Percentiles rank a stretch among this genome's conserved stretches.
Evolutionary conservation across 2,329 filamentous ascomycete genomes (phyloP).

Genomic region (Neocatenulostroma microsporum): DNA sequence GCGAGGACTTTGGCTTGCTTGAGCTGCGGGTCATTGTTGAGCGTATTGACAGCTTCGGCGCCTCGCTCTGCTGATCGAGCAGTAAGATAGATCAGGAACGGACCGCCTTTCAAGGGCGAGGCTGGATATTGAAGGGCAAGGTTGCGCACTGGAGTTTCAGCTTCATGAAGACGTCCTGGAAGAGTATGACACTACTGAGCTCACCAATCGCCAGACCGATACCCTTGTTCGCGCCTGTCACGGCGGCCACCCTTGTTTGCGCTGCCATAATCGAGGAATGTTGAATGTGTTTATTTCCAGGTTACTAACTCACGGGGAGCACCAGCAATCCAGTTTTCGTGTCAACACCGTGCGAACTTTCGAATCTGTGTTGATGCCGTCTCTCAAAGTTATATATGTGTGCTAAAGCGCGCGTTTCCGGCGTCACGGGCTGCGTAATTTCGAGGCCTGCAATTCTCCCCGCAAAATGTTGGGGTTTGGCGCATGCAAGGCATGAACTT

Average conservation of each 20-base stretch:
- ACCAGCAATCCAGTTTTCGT: too few relatives aligned
- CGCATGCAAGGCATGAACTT: too few relatives aligned
- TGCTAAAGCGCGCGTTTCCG: too few relatives aligned
- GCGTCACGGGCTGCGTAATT: too few relatives aligned
- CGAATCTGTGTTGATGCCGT: too few relatives aligned
- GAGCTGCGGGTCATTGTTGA: constrained; percentile 39
- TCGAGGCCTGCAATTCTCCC: too few relatives aligned
- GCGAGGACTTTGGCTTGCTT: constrained; percentile 41
- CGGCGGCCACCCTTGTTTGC: constrained; percentile 40
- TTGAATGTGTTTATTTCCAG: too few relatives aligned
- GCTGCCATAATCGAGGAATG: constrained; percentile 17
- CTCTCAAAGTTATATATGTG: too few relatives aligned
- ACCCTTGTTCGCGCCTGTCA: constrained; percentile 50
- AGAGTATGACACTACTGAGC: background rate
- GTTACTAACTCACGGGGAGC: too few relatives aligned
- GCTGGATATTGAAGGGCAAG: constrained; percentile 47
- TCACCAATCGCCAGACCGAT: constrained; percentile 44
- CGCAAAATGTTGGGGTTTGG: too few relatives aligned
- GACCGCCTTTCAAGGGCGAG: constrained; percentile 37
- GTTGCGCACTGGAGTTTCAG: constrained; percentile 38
- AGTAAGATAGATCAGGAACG: constrained; percentile 48
- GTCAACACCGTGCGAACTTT: too few relatives aligned
- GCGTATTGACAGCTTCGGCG: constrained; percentile 38
- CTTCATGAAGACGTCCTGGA: background rate
- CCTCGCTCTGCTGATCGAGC: constrained; percentile 43